Percentiles rank a stretch among this genome's conserved stretches.
Conservation (phyloP, 257 asterid genomes). For the Przewalskia tangutica region DNA sequence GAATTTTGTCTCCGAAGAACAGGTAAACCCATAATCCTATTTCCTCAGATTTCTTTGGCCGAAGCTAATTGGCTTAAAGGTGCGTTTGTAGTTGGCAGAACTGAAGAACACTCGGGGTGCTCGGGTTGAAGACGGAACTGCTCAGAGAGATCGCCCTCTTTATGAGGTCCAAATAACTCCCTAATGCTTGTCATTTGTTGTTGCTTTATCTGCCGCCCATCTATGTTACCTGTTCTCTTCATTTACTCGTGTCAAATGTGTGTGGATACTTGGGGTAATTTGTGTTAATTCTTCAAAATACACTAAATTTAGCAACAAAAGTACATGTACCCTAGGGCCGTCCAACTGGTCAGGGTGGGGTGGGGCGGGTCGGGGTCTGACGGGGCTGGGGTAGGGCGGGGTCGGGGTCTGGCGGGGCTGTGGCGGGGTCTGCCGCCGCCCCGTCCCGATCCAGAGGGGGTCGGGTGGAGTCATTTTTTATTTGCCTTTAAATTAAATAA, state of each 20-base stretch:
- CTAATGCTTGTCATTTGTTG: background rate
- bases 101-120: slow-evolving; percentile 65
- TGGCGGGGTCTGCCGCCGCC: too few species aligned
- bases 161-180: slow-evolving; percentile 41
- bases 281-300: background rate
- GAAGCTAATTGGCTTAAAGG: background rate
- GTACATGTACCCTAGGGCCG: background rate
- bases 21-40: slow-evolving; percentile 25
- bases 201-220: background rate
- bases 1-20: slow-evolving; percentile 90
- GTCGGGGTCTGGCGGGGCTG: too few species aligned
- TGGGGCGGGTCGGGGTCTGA: too few species aligned
- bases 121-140: slow-evolving; percentile 94
- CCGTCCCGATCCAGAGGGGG: too few species aligned
- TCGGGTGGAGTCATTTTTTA: too few species aligned
- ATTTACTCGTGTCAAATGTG: background rate
- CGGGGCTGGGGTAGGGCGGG: too few species aligned
- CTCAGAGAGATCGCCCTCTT: slow-evolving; percentile 90
- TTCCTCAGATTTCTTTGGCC: background rate
- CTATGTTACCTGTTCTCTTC: background rate
- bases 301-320: background rate
- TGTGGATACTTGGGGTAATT: background rate
- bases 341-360: too few species aligned
- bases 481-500: too few species aligned
- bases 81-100: slow-evolving; percentile 55